These are phyloP conservation scores for Malassezia arunalokei DNA, from an alignment of 1,284 basidiomycete species.

Conservation along the genomic window DNA sequence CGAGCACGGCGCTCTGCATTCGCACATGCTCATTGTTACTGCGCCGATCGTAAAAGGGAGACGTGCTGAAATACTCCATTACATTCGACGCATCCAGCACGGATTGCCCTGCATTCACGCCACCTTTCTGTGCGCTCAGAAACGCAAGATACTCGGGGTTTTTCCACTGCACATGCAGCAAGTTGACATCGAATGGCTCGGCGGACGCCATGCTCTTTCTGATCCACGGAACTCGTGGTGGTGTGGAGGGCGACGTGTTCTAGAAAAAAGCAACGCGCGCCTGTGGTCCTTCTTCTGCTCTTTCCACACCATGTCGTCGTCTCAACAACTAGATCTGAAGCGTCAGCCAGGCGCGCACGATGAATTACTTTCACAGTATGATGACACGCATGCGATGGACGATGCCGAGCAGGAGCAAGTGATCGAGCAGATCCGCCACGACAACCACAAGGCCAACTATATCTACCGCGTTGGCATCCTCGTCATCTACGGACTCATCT, in stretches of 20 bases:
- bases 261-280: background rate
- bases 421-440: slow-evolving; percentile 23
- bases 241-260: too few species aligned
- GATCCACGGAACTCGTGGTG: too few species aligned
- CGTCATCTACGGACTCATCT: slow-evolving; percentile 24
- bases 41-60: slow-evolving; percentile 36
- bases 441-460: slow-evolving; percentile 38
- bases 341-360: slow-evolving; percentile 13
- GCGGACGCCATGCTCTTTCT: background rate
- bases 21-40: slow-evolving; percentile 43
- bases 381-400: slow-evolving; percentile 19
- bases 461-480: slow-evolving; percentile 28
- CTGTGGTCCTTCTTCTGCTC: background rate
- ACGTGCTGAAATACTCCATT: slow-evolving; percentile 37
- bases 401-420: slow-evolving; percentile 30
- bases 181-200: slow-evolving; percentile 5
- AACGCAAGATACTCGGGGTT: slow-evolving; percentile 34
- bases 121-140: slow-evolving; percentile 21
- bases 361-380: slow-evolving; percentile 24
- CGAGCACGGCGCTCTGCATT: slow-evolving; percentile 29
- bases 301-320: background rate
- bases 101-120: background rate
- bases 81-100: slow-evolving; percentile 27
- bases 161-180: slow-evolving; percentile 34
- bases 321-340: background rate